phyloP scores from a whole-genome alignment of 2,329 filamentous ascomycete genomes.

The Aspergillus aculeatus region DNA sequence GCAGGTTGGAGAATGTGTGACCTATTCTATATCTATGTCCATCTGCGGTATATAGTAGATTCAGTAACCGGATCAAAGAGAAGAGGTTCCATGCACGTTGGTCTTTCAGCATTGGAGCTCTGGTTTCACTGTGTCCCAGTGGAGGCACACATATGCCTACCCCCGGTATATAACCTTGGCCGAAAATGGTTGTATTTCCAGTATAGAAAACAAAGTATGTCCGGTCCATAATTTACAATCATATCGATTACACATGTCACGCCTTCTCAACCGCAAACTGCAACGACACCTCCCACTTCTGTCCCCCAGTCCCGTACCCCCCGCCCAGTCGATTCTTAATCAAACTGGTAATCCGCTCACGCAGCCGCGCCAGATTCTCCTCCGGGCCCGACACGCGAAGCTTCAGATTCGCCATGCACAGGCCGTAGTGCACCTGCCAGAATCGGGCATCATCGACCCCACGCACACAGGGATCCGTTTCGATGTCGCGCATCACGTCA shows the following conservation, averaged over 20 bases:
- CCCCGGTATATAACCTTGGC: too few relatives aligned
- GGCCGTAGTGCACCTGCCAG: constrained; percentile 97
- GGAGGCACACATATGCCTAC: too few relatives aligned
- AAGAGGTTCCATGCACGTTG: too few relatives aligned
- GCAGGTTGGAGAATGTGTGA: too few relatives aligned
- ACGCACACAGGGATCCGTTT: constrained; percentile 71
- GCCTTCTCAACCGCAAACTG: constrained; percentile 65
- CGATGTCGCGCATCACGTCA: constrained; percentile 80
- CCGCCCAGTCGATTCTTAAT: constrained; percentile 85
- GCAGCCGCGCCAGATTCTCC: constrained; percentile 67
- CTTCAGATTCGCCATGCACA: constrained; percentile 94
- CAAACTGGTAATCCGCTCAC: constrained; percentile 72
- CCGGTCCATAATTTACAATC: constrained; percentile 2
- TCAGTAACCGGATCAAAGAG: too few relatives aligned
- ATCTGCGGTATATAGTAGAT: too few relatives aligned
- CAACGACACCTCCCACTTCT: constrained; percentile 91
- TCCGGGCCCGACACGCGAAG: constrained; percentile 72
- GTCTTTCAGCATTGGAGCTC: too few relatives aligned
- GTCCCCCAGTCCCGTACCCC: constrained; percentile 74
- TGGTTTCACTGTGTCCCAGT: too few relatives aligned
- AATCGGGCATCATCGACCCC: constrained; percentile 88
- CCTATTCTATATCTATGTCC: too few relatives aligned
- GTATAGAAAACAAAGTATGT: neutral
- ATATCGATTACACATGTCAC: constrained; percentile 18
- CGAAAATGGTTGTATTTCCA: neutral